Conservation (phyloP, 2,329 filamentous ascomycete genomes). For the Monosporascus sp. region DNA sequence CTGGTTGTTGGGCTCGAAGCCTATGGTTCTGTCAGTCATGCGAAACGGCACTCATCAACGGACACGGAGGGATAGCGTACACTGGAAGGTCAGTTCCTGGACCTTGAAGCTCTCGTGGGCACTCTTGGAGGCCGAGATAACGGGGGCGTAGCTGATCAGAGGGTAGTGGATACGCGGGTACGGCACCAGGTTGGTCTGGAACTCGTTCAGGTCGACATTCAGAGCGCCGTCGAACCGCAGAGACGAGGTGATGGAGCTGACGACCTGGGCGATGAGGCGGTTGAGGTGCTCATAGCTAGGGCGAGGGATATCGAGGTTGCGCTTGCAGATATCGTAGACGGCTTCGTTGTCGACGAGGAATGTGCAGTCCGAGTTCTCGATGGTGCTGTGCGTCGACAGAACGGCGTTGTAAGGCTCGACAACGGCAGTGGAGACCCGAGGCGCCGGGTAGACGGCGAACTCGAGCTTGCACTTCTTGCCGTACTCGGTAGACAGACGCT, state of each 20-base stretch:
- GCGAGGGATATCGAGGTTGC: slow-evolving; percentile 64
- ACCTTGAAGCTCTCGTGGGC: slow-evolving; percentile 86
- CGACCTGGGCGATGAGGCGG: slow-evolving; percentile 67
- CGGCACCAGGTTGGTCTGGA: slow-evolving; percentile 71
- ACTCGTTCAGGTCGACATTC: slow-evolving; percentile 71
- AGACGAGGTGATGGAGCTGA: slow-evolving; percentile 69
- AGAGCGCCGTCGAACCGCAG: slow-evolving; percentile 67
- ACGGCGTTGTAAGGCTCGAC: slow-evolving; percentile 73
- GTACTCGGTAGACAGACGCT: slow-evolving; percentile 68
- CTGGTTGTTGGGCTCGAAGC: slow-evolving; percentile 74
- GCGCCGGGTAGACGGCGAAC: slow-evolving; percentile 67
- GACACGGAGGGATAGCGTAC: slow-evolving; percentile 37
- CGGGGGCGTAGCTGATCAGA: slow-evolving; percentile 66
- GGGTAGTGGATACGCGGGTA: slow-evolving; percentile 72
- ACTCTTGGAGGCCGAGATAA: slow-evolving; percentile 68
- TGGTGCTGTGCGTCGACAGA: slow-evolving; percentile 68
- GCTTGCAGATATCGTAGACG: slow-evolving; percentile 70
- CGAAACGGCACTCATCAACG: neutral
- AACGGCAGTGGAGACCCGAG: slow-evolving; percentile 63
- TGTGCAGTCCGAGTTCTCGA: slow-evolving; percentile 74
- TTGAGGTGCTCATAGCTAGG: slow-evolving; percentile 68
- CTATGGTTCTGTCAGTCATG: slow-evolving; percentile 30
- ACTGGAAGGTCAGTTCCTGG: slow-evolving; percentile 68
- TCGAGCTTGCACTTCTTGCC: slow-evolving; percentile 75
- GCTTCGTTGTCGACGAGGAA: slow-evolving; percentile 72